These are phyloP conservation scores for Blakeslea trispora DNA, from an alignment of 371 early-diverging fungal genomes.

Conservation along the genomic window DNA sequence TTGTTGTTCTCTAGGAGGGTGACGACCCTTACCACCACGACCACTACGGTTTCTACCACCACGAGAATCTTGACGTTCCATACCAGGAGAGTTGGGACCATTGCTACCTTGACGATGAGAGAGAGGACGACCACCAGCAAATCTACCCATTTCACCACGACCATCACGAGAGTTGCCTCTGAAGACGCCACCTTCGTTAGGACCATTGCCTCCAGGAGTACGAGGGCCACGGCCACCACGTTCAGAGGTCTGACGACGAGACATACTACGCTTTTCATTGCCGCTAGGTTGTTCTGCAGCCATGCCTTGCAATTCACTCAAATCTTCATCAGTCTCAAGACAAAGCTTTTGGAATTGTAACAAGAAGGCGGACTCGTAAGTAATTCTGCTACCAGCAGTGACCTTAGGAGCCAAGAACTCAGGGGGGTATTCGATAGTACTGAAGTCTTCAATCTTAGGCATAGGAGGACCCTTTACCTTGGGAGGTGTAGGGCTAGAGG, in stretches of 20 bases:
- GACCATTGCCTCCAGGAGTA: conserved; percentile 41
- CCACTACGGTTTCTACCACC: conserved; percentile 52
- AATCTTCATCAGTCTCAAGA: conserved; percentile 64
- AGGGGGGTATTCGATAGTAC: conserved; percentile 44
- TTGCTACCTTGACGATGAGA: conserved; percentile 56
- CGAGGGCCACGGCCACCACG: conserved; percentile 61
- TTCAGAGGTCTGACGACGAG: conserved; percentile 63
- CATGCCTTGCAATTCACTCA: conserved; percentile 69
- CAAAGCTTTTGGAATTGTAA: conserved; percentile 74
- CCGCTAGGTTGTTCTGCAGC: conserved; percentile 52
- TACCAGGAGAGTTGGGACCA: conserved; percentile 49
- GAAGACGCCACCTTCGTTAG: conserved; percentile 49
- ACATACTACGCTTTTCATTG: conserved; percentile 27
- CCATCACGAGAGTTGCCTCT: conserved; percentile 46
- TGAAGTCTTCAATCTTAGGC: conserved; percentile 39
- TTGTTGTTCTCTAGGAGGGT: conserved; percentile 36
- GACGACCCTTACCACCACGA: conserved; percentile 58
- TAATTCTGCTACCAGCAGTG: conserved; percentile 49
- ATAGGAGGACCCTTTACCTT: conserved; percentile 32
- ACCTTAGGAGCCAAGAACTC: conserved; percentile 44
- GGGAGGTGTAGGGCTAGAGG: conserved; percentile 18
- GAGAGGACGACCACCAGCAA: conserved; percentile 47
- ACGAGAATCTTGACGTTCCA: conserved; percentile 57
- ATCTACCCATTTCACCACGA: conserved; percentile 51
- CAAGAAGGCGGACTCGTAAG: conserved; percentile 77